A percentile compares a stretch with the other conserved stretches of the same genome.
These are phyloP conservation scores for Ceriops tagal DNA, from an alignment of 345 rosid species.

Conservation along the genomic window DNA sequence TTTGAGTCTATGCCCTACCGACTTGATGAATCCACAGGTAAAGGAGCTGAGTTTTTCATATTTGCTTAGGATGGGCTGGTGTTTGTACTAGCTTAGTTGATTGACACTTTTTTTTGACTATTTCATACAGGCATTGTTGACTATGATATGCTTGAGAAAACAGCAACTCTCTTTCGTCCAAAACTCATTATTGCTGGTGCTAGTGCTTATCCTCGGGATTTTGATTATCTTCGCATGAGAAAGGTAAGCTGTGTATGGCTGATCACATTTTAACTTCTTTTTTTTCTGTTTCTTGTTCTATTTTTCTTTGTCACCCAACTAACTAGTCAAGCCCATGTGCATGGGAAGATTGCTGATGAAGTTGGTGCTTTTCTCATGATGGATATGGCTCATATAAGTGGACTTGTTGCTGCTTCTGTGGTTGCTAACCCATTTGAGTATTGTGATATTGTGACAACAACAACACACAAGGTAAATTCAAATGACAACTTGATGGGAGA, in stretches of 20 bases:
- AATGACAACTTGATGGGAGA: neutral
- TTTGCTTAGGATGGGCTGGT: slow-evolving; percentile 3
- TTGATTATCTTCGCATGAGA: slow-evolving; percentile 90
- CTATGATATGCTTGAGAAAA: slow-evolving; percentile 92
- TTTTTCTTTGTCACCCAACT: slow-evolving; percentile 9
- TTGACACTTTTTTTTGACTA: slow-evolving; percentile 9
- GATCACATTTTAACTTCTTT: neutral
- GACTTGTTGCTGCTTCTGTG: slow-evolving; percentile 94
- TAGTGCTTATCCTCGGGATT: slow-evolving; percentile 93
- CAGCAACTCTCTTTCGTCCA: slow-evolving; percentile 79
- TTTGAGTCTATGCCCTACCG: slow-evolving; percentile 96
- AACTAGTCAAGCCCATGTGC: slow-evolving; percentile 23
- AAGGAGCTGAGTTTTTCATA: slow-evolving; percentile 11
- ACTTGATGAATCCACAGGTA: slow-evolving; percentile 87
- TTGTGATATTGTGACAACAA: slow-evolving; percentile 92
- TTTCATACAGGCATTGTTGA: slow-evolving; percentile 65
- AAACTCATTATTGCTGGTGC: slow-evolving; percentile 96
- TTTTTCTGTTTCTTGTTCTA: neutral
- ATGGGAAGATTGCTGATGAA: slow-evolving; percentile 75
- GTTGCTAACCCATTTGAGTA: slow-evolving; percentile 78
- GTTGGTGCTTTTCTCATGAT: slow-evolving; percentile 95
- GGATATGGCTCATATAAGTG: slow-evolving; percentile 99
- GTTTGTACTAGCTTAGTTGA: neutral
- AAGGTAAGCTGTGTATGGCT: slow-evolving; percentile 46
- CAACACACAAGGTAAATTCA: slow-evolving; percentile 74